These are phyloP conservation scores for Brassica rapa DNA, from an alignment of 345 rosid species.

Conservation along the genomic window DNA sequence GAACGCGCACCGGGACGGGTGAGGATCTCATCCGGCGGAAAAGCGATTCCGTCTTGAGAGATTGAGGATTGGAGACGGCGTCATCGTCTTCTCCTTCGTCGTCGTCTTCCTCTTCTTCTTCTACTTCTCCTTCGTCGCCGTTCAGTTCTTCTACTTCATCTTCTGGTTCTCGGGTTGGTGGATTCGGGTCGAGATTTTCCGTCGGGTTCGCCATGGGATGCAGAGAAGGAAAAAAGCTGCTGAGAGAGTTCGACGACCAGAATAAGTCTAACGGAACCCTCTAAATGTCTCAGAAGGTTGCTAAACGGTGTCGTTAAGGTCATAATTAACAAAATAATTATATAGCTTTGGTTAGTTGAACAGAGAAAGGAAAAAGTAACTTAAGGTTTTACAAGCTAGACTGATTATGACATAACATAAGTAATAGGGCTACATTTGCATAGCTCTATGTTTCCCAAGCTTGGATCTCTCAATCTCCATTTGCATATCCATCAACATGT, in stretches of 20 bases:
- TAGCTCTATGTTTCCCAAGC: no score
- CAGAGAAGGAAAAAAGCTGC: background rate
- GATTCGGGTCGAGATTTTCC: constrained; percentile 23
- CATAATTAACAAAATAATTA: background rate
- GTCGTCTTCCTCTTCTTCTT: constrained; percentile 42
- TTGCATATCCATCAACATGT: no score
- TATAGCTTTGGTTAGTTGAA: background rate
- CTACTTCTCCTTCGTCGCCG: constrained; percentile 34
- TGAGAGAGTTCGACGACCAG: constrained; percentile 13
- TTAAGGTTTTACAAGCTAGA: no score
- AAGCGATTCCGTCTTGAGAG: constrained; percentile 46
- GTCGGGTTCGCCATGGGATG: constrained; percentile 32
- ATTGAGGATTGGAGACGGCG: constrained; percentile 22
- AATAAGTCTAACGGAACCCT: background rate
- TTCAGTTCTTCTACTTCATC: constrained; percentile 27
- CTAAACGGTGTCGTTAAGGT: background rate
- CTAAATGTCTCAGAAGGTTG: background rate
- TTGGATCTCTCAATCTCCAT: no score
- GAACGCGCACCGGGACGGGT: constrained; percentile 72
- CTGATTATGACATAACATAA: no score
- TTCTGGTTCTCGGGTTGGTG: constrained; percentile 22
- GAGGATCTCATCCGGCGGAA: constrained; percentile 53
- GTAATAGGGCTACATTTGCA: background rate
- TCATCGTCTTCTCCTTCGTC: constrained; percentile 40
- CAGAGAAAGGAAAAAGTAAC: background rate